phyloP scores from a whole-genome alignment of 2,329 filamentous ascomycete genomes.

The Sclerotinia nivalis region DNA sequence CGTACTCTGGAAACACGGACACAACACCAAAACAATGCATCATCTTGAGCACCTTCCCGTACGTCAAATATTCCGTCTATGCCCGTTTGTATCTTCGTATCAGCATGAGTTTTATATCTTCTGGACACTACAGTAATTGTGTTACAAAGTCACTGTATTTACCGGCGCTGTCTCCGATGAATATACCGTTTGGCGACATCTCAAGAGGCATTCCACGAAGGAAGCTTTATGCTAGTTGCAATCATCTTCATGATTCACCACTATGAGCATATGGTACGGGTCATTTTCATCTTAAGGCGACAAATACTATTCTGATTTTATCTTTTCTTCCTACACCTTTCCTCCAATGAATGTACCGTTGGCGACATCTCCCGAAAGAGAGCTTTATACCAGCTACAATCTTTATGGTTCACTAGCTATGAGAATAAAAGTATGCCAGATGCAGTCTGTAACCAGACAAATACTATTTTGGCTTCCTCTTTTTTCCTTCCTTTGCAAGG shows the following conservation, averaged over 20 bases:
- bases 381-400: neutral
- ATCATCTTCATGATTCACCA: no score
- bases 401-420: neutral
- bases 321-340: neutral
- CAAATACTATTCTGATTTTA: no score
- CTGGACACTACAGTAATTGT: conserved; percentile 1
- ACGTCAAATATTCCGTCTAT: neutral
- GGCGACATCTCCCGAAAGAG: neutral
- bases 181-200: no score
- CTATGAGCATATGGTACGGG: no score
- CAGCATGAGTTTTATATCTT: neutral
- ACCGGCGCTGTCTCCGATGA: neutral
- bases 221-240: no score
- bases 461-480: neutral
- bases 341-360: neutral
- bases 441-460: neutral
- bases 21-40: conserved; percentile 18
- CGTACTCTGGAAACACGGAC: neutral
- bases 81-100: conserved; percentile 2
- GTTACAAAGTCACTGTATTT: neutral
- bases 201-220: no score
- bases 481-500: neutral
- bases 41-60: conserved; percentile 15
- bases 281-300: no score
- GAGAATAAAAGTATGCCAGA: neutral